Percentiles rank a stretch among this genome's conserved stretches.
Evolutionary conservation across 1,284 basidiomycete genomes (phyloP).

Genomic region (Phlebopus sp.): DNA sequence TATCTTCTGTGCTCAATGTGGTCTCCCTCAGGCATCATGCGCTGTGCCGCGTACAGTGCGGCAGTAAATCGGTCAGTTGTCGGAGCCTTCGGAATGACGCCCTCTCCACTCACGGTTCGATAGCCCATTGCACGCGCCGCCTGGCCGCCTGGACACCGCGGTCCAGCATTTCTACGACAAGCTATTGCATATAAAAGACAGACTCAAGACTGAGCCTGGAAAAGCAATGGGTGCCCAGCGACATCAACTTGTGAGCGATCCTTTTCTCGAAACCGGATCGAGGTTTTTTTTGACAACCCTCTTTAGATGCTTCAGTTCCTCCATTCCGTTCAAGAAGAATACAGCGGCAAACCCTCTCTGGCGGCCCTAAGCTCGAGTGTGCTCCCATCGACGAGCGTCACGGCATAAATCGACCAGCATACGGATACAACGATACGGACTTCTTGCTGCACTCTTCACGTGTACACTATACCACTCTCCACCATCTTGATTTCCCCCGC

Average conservation of each 20-base stretch:
- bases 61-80: constrained; percentile 55
- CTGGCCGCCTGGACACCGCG: constrained; percentile 54
- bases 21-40: constrained; percentile 62
- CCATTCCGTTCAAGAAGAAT: constrained; percentile 47
- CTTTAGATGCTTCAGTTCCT: constrained; percentile 57
- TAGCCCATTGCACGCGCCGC: constrained; percentile 67
- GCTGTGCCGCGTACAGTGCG: constrained; percentile 82
- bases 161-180: constrained; percentile 90
- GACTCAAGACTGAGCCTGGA: constrained; percentile 76
- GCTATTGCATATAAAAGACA: constrained; percentile 68
- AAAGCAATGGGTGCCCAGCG: constrained; percentile 68
- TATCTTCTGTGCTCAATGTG: not conserved
- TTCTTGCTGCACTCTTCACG: too few species aligned
- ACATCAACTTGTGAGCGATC: constrained; percentile 64
- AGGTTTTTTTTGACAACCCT: constrained; percentile 3
- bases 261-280: not conserved
- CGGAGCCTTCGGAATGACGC: not conserved
- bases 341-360: constrained; percentile 15
- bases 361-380: not conserved
- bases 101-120: constrained; percentile 9
- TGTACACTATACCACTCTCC: too few species aligned
- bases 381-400: not conserved
- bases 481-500: too few species aligned
- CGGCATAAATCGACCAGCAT: not conserved
- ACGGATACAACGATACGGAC: not conserved